Base-by-base conservation (phyloP, 1,284 basidiomycete species). In the Ustilago sp. region DNA sequence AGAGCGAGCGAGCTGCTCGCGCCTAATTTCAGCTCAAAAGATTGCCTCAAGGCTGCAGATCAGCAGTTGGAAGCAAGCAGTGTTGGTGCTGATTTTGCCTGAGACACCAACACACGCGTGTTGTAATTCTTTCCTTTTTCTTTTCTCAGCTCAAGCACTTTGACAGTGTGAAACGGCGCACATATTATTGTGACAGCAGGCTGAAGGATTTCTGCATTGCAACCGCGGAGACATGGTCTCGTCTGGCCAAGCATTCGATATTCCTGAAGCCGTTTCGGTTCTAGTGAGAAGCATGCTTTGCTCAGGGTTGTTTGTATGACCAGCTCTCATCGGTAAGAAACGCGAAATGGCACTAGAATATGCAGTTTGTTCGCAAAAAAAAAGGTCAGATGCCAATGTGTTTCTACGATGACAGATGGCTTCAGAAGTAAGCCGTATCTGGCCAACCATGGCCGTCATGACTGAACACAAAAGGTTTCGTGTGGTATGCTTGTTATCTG, bases 71-170 rank as follows among this genome's bases (percentile, higher is more conserved):
- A 45, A n/a, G 23, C 17, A 19, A 45, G 43, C n/a, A 45, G 15
- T 15, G n/a, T 45, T 41, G 36, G 36, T 38, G 9, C 51, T n/a
- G 51, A 38, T 39, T 23, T 56, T 28, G 38, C 9, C 32, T 55
- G 43, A 63, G 23, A 63, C 52, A 62, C 58, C 58, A 59, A 59
- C 51, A 61, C 59, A 38, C 51, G 41, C 53, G 52, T 38, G 50
- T 52, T 51, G 34, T 12, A 54, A 38, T 54, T 38, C 32, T 35
- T 52, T 52, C 28, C n/a, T 38, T 54, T 54, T 54, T 54, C 32
- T 38, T 38, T 54, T 28, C 45, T 48, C 45, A 19, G 45, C 45
- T 48, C n/a, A 48, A 28, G 23, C 45, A 8, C 2, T 48, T 9
- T 19, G n/a, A 13, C 45, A 12, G 19, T 55, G 19, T 17, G 35